These are phyloP conservation scores for Ophiostoma populinum DNA, from an alignment of 2,329 filamentous ascomycete genomes.

Conservation along the genomic window DNA sequence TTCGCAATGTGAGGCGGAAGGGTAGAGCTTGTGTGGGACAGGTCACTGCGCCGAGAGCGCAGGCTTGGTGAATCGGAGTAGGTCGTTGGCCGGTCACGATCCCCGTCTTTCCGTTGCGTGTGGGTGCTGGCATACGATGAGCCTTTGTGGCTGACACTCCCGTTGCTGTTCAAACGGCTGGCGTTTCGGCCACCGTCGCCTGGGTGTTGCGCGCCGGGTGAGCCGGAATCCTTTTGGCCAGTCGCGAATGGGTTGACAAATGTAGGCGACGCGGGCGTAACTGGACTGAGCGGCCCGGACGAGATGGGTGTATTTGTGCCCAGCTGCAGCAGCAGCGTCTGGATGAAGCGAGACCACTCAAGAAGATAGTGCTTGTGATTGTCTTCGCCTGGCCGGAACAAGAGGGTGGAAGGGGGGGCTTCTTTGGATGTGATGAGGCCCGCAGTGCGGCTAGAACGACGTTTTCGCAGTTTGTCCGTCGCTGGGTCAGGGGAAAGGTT, in stretches of 20 bases:
- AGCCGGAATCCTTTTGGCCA: neutral
- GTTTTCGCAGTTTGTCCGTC: slow-evolving; percentile 43
- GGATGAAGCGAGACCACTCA: slow-evolving; percentile 41
- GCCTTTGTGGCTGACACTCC: no score
- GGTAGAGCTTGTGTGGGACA: slow-evolving; percentile 24
- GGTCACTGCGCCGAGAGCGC: slow-evolving; percentile 43
- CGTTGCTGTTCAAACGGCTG: no score
- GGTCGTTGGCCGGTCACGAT: slow-evolving; percentile 32
- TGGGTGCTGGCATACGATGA: neutral
- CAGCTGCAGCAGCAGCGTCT: slow-evolving; percentile 20
- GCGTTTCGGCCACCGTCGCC: no score
- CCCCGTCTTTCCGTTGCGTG: no score
- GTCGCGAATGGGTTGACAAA: slow-evolving; percentile 36
- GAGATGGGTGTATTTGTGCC: neutral
- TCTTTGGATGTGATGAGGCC: slow-evolving; percentile 37
- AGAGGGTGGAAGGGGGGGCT: slow-evolving; percentile 28
- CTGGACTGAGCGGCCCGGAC: slow-evolving; percentile 24
- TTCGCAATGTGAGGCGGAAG: slow-evolving; percentile 5
- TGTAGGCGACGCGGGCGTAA: slow-evolving; percentile 34
- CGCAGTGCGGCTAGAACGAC: slow-evolving; percentile 45
- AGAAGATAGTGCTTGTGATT: slow-evolving; percentile 27
- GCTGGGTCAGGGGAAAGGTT: slow-evolving; percentile 32
- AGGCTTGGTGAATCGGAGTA: slow-evolving; percentile 43
- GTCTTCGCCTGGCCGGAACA: slow-evolving; percentile 41
- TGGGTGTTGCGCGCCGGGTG: neutral